Evolutionary conservation across 495 filamentous ascomycete genomes (phyloP).

Genomic region (Cairneyella variabilis): DNA sequence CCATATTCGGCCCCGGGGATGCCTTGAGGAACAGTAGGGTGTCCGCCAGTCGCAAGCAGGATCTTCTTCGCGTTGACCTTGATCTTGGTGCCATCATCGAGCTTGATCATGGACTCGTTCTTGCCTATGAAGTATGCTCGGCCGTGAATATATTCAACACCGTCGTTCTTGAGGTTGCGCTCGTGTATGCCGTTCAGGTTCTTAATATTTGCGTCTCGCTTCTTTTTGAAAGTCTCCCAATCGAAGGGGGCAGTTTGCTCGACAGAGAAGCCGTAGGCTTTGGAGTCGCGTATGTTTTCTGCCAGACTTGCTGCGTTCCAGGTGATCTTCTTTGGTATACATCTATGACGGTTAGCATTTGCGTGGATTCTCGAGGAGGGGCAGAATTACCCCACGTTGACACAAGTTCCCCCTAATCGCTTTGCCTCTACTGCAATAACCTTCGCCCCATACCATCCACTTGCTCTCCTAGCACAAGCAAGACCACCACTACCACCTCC

Average conservation of each 20-base stretch:
- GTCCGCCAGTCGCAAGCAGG: conserved; percentile 68
- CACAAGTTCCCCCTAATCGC: conserved; percentile 74
- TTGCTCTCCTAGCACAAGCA: conserved; percentile 69
- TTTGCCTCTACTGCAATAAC: conserved; percentile 63
- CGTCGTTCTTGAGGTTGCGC: conserved; percentile 71
- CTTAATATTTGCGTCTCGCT: conserved; percentile 72
- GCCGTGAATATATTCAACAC: conserved; percentile 74
- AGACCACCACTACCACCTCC: conserved; percentile 84
- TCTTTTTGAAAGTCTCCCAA: conserved; percentile 68
- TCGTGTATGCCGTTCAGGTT: conserved; percentile 80
- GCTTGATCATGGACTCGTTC: conserved; percentile 63
- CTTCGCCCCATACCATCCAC: conserved; percentile 71
- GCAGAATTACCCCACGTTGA: conserved; percentile 69
- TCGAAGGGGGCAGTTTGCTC: conserved; percentile 66
- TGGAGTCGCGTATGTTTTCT: conserved; percentile 68
- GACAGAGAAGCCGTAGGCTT: conserved; percentile 69
- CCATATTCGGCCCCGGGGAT: conserved; percentile 68
- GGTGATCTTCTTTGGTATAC: conserved; percentile 80
- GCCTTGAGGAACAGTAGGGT: conserved; percentile 41
- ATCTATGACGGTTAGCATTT: conserved; percentile 38
- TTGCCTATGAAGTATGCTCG: conserved; percentile 58
- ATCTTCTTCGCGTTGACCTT: conserved; percentile 73
- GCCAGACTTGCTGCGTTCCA: conserved; percentile 73
- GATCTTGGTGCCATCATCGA: conserved; percentile 60
- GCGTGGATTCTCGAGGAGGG: not conserved